Conservation (phyloP, 495 filamentous ascomycete genomes). For the Aspergillus egyptiacus region DNA sequence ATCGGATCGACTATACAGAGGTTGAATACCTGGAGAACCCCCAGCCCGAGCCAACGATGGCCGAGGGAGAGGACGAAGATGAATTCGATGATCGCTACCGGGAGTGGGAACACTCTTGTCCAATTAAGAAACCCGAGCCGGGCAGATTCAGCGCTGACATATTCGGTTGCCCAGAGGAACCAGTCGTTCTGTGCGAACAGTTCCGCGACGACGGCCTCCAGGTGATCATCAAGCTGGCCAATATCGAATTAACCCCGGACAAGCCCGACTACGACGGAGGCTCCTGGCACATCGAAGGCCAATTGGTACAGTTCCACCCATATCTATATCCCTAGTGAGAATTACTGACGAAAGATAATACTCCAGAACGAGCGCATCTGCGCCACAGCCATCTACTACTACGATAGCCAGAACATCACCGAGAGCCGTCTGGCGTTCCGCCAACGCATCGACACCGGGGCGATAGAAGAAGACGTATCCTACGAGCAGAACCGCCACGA, state of each 20-base stretch:
- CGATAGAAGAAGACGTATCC: background rate
- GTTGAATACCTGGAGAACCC: background rate
- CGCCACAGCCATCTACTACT: slow-evolving; percentile 54
- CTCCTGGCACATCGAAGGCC: slow-evolving; percentile 48
- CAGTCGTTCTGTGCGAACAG: background rate
- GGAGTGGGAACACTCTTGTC: background rate
- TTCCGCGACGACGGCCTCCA: slow-evolving; percentile 40
- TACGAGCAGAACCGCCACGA: slow-evolving; percentile 19
- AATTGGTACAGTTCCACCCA: background rate
- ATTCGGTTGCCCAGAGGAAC: background rate
- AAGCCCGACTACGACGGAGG: slow-evolving; percentile 41
- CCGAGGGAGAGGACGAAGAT: background rate
- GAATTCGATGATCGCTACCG: background rate
- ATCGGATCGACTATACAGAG: background rate
- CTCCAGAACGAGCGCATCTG: slow-evolving; percentile 45
- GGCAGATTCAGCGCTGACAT: background rate
- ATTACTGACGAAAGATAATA: background rate
- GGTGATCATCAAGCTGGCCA: slow-evolving; percentile 54
- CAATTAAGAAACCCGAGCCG: background rate
- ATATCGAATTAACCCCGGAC: slow-evolving; percentile 52
- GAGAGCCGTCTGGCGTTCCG: slow-evolving; percentile 40
- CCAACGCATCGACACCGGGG: slow-evolving; percentile 18
- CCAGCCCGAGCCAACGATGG: background rate
- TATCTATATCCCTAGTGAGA: background rate
- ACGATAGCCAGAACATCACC: slow-evolving; percentile 53